Base-by-base conservation (phyloP, 1,139 yeast species). In the Suhomyces coccinellae region DNA sequence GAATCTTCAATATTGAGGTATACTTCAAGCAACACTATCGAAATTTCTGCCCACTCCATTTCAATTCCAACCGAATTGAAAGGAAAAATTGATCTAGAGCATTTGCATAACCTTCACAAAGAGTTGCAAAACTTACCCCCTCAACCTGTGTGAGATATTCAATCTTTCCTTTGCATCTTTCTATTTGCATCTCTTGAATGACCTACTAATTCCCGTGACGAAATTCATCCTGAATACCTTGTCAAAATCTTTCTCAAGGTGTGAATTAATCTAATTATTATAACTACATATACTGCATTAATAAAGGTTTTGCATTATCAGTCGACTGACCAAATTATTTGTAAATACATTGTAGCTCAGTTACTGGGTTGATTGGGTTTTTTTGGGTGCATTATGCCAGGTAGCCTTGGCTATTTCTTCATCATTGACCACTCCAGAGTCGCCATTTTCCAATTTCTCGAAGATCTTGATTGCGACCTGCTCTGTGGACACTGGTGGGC, bases 401-500 rank as follows among this genome's bases (percentile, higher is more conserved):
- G 20, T 13, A 3, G 32, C 40, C 27, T 48, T 51, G 44, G 46
- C 40, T 24, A 82, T 69, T 38, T 80, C 82, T 32, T 83, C 85
- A 47, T 85, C 62, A 1, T 75, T 56, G 2, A 87, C 80, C 5
- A 83, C 79, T 0, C 93, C 95, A 16, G 63, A 66, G 50, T 79
- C 77, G 2, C 61, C 62, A 45, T 82, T 81, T 15, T 73, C 73
- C 32, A 87, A 65, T 35, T 80, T 80, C 38, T 81, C 78, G 27
- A 82, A 69, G 2, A 83, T 69, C 38, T 80, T 79, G 39, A 67
- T 60, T 0, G 93, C 88, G 2, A 89, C 95, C 35, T 75, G 70
- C 51, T 83, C 87, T 0, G 89, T 86, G 1, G 88, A 75, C 3
- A 87, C 69, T 0, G 86, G 71, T 0, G 93, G 93, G 51, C 87